These are phyloP conservation scores for Cryptosporidium ryanae DNA, from an alignment of 169 alveolate genomes.

Conservation along the genomic window DNA sequence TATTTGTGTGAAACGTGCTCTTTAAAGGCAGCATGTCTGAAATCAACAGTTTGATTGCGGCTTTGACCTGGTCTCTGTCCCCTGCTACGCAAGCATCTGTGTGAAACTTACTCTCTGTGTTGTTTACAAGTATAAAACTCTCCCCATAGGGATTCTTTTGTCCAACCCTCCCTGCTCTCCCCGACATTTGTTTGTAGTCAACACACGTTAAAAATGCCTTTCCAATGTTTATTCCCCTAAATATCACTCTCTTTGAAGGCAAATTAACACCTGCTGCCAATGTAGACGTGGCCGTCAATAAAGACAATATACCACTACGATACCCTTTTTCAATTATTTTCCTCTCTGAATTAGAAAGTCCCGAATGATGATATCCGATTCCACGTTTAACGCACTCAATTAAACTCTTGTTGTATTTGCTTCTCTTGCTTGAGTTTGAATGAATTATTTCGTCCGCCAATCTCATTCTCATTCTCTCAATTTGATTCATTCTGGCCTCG, in stretches of 20 bases:
- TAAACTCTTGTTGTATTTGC: background rate
- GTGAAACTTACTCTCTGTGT: background rate
- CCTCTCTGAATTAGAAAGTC: constrained; percentile 80
- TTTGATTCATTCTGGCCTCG: background rate
- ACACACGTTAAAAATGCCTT: constrained; percentile 77
- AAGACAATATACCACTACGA: constrained; percentile 77
- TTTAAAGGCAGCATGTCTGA: constrained; percentile 43
- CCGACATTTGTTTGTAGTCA: constrained; percentile 85
- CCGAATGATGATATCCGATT: constrained; percentile 85
- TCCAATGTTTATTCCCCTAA: constrained; percentile 81
- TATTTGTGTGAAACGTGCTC: constrained; percentile 45
- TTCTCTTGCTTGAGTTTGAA: constrained; percentile 15
- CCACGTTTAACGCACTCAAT: constrained; percentile 79
- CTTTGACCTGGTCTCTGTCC: constrained; percentile 12
- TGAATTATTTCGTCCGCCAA: constrained; percentile 10
- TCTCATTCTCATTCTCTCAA: constrained; percentile 5
- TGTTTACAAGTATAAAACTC: constrained; percentile 63
- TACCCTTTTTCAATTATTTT: constrained; percentile 80
- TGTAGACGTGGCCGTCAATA: constrained; percentile 85
- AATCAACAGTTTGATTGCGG: constrained; percentile 20
- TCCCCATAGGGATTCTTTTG: constrained; percentile 77
- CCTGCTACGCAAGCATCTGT: too few relatives aligned
- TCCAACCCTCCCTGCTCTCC: constrained; percentile 85
- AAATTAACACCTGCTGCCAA: constrained; percentile 89
- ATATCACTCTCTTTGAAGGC: constrained; percentile 86